A percentile compares a stretch with the other conserved stretches of the same genome.
Evolutionary conservation across 2,329 filamentous ascomycete genomes (phyloP).

Genomic region (Phialemonium atrogriseum): DNA sequence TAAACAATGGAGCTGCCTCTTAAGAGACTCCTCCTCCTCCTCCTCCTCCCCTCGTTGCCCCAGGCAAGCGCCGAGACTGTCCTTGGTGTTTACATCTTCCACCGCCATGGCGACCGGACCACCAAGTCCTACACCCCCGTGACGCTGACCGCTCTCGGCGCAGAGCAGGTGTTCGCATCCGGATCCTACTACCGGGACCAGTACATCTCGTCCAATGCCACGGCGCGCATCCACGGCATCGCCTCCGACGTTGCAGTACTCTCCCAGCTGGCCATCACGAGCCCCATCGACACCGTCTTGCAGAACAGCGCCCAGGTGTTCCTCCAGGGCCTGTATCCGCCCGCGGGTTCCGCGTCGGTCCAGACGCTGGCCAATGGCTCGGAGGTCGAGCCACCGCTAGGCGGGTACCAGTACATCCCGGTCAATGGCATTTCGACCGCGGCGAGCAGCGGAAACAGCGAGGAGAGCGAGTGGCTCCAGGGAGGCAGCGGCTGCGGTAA

Average conservation of each 20-base stretch:
- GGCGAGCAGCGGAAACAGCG: slow-evolving; percentile 45
- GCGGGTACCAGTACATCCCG: slow-evolving; percentile 79
- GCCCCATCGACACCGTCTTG: slow-evolving; percentile 69
- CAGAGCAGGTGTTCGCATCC: slow-evolving; percentile 62
- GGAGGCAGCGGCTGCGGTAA: slow-evolving; percentile 48
- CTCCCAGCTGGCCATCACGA: slow-evolving; percentile 62
- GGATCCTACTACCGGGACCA: slow-evolving; percentile 68
- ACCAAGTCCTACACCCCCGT: slow-evolving; percentile 66
- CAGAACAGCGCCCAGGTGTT: slow-evolving; percentile 75
- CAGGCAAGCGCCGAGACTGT: slow-evolving; percentile 52
- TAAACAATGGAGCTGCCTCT: slow-evolving; percentile 7
- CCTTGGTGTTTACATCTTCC: slow-evolving; percentile 78
- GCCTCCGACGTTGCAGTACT: slow-evolving; percentile 57
- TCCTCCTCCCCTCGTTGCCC: slow-evolving; percentile 30
- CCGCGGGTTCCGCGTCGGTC: slow-evolving; percentile 46
- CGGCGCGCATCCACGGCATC: slow-evolving; percentile 56
- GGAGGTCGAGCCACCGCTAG: slow-evolving; percentile 56
- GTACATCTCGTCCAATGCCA: slow-evolving; percentile 58
- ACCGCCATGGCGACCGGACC: slow-evolving; percentile 83
- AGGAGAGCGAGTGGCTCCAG: slow-evolving; percentile 51
- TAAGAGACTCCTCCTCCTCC: slow-evolving; percentile 22
- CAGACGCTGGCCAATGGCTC: slow-evolving; percentile 66
- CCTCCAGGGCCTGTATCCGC: slow-evolving; percentile 80
- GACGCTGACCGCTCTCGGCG: slow-evolving; percentile 70
- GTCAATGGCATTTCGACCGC: slow-evolving; percentile 52